A percentile compares a stretch with the other conserved stretches of the same genome.
These are phyloP conservation scores for Saccharomycopsis hybrid DNA, from an alignment of 1,139 yeast genomes.

Conservation along the genomic window DNA sequence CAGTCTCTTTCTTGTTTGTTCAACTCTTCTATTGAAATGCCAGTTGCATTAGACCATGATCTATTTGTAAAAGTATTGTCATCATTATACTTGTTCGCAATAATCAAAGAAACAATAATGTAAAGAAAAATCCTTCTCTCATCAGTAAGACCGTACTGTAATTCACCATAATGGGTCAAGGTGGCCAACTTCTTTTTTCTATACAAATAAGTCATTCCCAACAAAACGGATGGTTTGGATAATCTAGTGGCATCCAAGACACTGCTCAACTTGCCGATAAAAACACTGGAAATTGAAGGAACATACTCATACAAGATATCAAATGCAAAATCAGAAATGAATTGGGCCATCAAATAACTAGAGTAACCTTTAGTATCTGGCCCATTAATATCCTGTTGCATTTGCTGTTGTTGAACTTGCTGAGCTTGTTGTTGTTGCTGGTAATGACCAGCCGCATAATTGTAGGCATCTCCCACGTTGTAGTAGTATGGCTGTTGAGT, in stretches of 20 bases:
- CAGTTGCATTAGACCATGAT: constrained; percentile 95
- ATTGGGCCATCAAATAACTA: constrained; percentile 72
- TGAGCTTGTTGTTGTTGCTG: neutral
- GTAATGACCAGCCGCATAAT: neutral
- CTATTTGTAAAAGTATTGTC: constrained; percentile 94
- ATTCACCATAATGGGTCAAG: constrained; percentile 26
- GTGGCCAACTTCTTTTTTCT: constrained; percentile 26
- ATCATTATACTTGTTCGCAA: constrained; percentile 92
- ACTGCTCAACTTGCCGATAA: constrained; percentile 50
- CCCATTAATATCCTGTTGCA: no score
- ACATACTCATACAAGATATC: constrained; percentile 47
- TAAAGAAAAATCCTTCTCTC: constrained; percentile 50
- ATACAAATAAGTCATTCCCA: constrained; percentile 66
- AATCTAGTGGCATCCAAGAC: constrained; percentile 83
- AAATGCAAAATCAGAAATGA: constrained; percentile 60
- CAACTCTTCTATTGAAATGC: constrained; percentile 53
- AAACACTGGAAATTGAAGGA: constrained; percentile 24
- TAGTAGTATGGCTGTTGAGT: neutral
- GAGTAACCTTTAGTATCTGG: constrained; percentile 52
- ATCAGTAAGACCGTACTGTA: constrained; percentile 10
- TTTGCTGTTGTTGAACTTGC: neutral
- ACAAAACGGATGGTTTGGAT: constrained; percentile 72
- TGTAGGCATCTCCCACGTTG: neutral
- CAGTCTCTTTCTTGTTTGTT: constrained; percentile 69
- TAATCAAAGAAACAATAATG: constrained; percentile 63